A percentile compares a stretch with the other conserved stretches of the same genome.
phyloP scores from a whole-genome alignment of 345 rosid genomes.

The Alliaria petiolata region DNA sequence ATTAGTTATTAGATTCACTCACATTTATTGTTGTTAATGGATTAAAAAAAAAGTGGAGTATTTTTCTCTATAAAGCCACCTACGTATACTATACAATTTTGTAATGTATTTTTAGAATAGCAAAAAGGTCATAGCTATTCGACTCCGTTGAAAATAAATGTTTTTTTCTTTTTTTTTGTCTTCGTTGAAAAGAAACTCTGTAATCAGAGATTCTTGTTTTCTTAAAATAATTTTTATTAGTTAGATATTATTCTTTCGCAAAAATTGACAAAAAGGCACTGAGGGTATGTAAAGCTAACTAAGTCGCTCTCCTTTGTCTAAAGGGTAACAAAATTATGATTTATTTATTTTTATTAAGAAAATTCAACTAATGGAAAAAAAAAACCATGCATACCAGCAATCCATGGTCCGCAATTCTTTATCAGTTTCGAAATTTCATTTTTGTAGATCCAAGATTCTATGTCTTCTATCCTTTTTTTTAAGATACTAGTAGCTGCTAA shows the following conservation, averaged over 20 bases:
- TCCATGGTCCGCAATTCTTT: background rate
- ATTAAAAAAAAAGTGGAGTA: background rate
- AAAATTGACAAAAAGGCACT: constrained; percentile 27
- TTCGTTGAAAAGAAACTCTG: constrained; percentile 13
- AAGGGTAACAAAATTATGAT: constrained; percentile 12
- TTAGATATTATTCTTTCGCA: constrained; percentile 29
- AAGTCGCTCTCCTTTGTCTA: constrained; percentile 24
- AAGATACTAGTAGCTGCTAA: background rate
- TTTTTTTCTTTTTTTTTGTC: background rate
- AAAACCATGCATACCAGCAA: background rate
- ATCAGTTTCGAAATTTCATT: background rate
- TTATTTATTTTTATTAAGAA: background rate
- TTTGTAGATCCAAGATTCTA: constrained; percentile 17
- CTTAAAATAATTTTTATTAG: background rate
- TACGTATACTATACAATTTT: constrained; percentile 30
- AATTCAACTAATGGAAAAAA: background rate
- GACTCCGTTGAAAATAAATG: constrained; percentile 14
- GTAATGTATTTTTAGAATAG: too few relatives aligned
- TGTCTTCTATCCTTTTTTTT: background rate
- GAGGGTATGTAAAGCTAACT: constrained; percentile 23
- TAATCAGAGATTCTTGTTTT: constrained; percentile 23
- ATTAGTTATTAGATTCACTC: constrained; percentile 21
- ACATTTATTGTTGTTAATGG: background rate
- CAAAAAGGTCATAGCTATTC: constrained; percentile 25
- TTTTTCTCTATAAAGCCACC: constrained; percentile 24